Percentiles rank a stretch among this genome's conserved stretches.
Evolutionary conservation across 2,329 filamentous ascomycete species (phyloP).

Genomic region (Didymella exigua): DNA sequence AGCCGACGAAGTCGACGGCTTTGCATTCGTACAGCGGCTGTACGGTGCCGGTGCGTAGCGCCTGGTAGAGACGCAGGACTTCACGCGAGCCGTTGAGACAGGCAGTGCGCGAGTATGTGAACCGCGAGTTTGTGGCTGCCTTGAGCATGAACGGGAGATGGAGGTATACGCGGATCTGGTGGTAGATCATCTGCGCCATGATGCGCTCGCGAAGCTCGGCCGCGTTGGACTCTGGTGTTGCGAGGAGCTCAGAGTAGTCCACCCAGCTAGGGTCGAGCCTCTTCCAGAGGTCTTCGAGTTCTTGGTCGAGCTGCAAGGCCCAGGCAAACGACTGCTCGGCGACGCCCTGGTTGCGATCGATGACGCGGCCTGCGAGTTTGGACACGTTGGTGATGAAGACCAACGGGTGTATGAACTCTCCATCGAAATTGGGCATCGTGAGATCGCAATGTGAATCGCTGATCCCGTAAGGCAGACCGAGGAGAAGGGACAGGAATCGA

Average conservation of each 20-base stretch:
- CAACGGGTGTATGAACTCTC: conserved; percentile 38
- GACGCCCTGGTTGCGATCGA: conserved; percentile 51
- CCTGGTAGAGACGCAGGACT: conserved; percentile 49
- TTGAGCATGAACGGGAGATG: conserved; percentile 55
- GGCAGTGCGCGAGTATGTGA: conserved; percentile 47
- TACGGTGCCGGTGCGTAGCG: conserved; percentile 42
- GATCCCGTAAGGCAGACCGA: conserved; percentile 59
- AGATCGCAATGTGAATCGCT: conserved; percentile 48
- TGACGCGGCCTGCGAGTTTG: conserved; percentile 50
- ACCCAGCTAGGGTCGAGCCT: conserved; percentile 49
- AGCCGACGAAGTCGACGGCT: conserved; percentile 55
- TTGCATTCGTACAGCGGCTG: conserved; percentile 55
- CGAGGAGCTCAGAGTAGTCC: conserved; percentile 39
- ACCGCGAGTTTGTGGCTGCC: conserved; percentile 45
- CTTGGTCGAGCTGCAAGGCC: conserved; percentile 52
- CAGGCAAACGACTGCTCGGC: conserved; percentile 45
- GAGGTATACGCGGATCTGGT: conserved; percentile 53
- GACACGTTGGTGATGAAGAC: conserved; percentile 45
- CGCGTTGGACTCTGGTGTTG: conserved; percentile 39
- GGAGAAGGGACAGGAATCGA: conserved; percentile 58
- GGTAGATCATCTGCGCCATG: conserved; percentile 52
- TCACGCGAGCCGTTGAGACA: conserved; percentile 51
- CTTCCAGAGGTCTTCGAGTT: conserved; percentile 49
- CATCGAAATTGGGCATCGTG: conserved; percentile 34
- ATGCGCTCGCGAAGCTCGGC: conserved; percentile 47